A percentile compares a stretch with the other conserved stretches of the same genome.
These are phyloP conservation scores for Pseudomonodictys pantanalensis DNA, from an alignment of 495 filamentous ascomycete genomes.

Conservation along the genomic window DNA sequence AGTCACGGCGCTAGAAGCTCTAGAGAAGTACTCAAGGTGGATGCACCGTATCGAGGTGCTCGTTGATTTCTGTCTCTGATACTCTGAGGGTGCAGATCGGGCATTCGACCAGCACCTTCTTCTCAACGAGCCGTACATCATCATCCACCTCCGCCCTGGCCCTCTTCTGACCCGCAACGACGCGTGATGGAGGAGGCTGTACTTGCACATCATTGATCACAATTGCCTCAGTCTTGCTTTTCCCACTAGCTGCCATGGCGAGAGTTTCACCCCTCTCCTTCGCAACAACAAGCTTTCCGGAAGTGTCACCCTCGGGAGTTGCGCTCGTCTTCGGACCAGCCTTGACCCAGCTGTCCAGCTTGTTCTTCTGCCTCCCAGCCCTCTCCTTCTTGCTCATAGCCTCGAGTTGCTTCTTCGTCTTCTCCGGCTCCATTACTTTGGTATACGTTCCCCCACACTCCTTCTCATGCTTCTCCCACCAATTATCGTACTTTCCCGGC, in stretches of 20 bases:
- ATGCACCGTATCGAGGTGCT: slow-evolving; percentile 37
- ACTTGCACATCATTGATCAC: neutral
- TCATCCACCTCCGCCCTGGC: neutral
- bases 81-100: slow-evolving; percentile 28
- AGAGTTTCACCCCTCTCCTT: slow-evolving; percentile 3
- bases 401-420: slow-evolving; percentile 35
- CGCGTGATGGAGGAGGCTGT: neutral
- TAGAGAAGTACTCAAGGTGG: slow-evolving; percentile 11
- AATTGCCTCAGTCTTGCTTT: neutral
- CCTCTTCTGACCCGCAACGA: neutral
- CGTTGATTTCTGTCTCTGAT: slow-evolving; percentile 31
- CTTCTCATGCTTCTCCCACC: slow-evolving; percentile 37
- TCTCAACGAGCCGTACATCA: neutral
- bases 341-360: slow-evolving; percentile 39
- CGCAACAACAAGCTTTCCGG: neutral
- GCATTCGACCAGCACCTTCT: slow-evolving; percentile 25
- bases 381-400: slow-evolving; percentile 35
- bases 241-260: neutral
- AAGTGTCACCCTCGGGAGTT: slow-evolving; percentile 8
- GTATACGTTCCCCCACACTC: slow-evolving; percentile 40
- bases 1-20: neutral
- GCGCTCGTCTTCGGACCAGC: neutral
- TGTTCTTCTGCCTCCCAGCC: slow-evolving; percentile 42
- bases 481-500: slow-evolving; percentile 38
- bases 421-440: slow-evolving; percentile 38